Evolutionary conservation across 2,329 filamentous ascomycete genomes (phyloP), one percentile per base, ranked within the genome.

Genomic region (Sclerotinia trifoliorum): DNA sequence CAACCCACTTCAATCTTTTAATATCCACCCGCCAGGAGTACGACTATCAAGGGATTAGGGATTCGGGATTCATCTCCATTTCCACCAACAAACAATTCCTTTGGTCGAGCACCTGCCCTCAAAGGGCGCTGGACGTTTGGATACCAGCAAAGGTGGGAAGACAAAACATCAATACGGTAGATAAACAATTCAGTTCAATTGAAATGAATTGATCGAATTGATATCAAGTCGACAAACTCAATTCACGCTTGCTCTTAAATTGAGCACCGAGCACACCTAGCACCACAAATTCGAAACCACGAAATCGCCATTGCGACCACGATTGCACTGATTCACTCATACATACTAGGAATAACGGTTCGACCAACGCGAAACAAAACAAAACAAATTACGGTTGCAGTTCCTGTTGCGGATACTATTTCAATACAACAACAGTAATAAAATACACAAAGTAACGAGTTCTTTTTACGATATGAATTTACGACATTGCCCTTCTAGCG

Each of bases 401-500:
- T 42, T 42, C 39, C 39, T 42, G 39, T 15, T 26, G 52, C 54
- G n/a, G 54, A 35, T 61, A 21, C 44, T 17, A 4, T 24, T 51
- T 21, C 5, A 67, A 42, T 17, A 44, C 57, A 57, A 62, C 56
- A n/a, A 46, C 26, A 55, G 52, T 21, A 17, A 52, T 17, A 44
- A 52, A n/a, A 54, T 13, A 55, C 21, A 26, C 42, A 17, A 17
- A 24, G 26, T 21, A 26, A 29, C 46, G 29, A 35, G 8, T 21
- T 21, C 13, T n/a, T 10, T 48, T 19, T 57, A 44, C 66, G 66
- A 68, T 58, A 76, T 75, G 73, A 74, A 69, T 71, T 71, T 71
- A 71, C 71, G 68, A 72, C 67, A 69, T 65, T 74, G 66, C 72
- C 68, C 61, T 56, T 44, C 63, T 60, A 68, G 74, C 71, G 67